phyloP scores from a whole-genome alignment of 306 rosid species.

The Albizia julibrissin region DNA sequence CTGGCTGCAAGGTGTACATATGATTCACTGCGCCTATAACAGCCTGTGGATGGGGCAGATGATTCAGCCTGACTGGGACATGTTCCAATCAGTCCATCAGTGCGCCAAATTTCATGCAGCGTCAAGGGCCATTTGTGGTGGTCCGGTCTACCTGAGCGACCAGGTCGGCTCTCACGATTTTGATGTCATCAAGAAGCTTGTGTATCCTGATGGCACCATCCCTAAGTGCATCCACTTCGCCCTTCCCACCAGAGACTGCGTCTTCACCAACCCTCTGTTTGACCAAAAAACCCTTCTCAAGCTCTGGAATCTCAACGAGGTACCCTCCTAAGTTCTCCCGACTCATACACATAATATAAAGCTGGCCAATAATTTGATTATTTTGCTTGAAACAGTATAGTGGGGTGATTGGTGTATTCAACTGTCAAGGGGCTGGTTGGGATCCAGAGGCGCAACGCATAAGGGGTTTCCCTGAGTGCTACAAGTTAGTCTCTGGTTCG shows the following conservation, averaged over 20 bases:
- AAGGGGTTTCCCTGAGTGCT: constrained; percentile 65
- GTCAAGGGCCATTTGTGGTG: constrained; percentile 84
- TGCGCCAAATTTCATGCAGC: constrained; percentile 91
- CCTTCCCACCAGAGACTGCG: constrained; percentile 89
- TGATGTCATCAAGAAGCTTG: constrained; percentile 74
- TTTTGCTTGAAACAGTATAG: constrained; percentile 59
- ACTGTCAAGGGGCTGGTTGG: constrained; percentile 97
- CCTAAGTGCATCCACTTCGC: constrained; percentile 76
- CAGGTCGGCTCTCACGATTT: constrained; percentile 73
- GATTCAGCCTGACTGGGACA: constrained; percentile 93
- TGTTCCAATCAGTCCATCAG: constrained; percentile 85
- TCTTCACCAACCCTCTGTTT: constrained; percentile 75
- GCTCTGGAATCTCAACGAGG: constrained; percentile 90
- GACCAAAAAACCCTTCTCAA: constrained; percentile 71
- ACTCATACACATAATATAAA: background rate
- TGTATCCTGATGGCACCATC: constrained; percentile 74
- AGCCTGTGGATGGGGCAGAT: constrained; percentile 97
- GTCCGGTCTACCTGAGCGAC: constrained; percentile 83
- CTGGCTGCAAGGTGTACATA: constrained; percentile 91
- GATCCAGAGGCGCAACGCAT: constrained; percentile 60
- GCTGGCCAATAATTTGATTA: background rate
- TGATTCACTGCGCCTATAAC: constrained; percentile 88
- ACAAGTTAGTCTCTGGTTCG: constrained; percentile 56
- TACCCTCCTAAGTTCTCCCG: constrained; percentile 9
- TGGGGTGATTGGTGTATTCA: constrained; percentile 88